Evolutionary conservation across 805 yeast genomes (phyloP).

Genomic region (Lipomyces sp.): DNA sequence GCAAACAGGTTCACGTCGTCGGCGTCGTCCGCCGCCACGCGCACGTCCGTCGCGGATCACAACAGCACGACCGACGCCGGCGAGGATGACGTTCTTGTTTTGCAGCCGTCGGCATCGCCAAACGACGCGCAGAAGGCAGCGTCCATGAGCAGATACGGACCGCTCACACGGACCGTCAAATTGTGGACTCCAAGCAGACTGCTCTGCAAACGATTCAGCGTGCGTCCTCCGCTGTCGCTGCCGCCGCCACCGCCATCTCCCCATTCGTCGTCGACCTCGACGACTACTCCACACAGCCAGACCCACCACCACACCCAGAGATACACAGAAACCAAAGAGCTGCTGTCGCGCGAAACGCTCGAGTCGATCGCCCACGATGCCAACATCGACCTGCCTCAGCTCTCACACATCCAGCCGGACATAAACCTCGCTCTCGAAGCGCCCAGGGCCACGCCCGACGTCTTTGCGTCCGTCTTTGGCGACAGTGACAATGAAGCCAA

Average conservation of each 20-base stretch:
- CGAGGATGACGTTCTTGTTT: constrained; percentile 1
- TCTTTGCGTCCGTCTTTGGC: constrained; percentile 32
- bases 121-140: constrained; percentile 28
- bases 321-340: neutral
- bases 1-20: constrained; percentile 31
- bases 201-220: constrained; percentile 33
- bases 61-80: constrained; percentile 1
- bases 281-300: neutral
- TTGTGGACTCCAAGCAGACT: constrained; percentile 30
- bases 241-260: neutral
- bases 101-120: neutral
- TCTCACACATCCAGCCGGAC: constrained; percentile 18
- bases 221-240: constrained; percentile 15
- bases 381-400: neutral
- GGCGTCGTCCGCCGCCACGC: constrained; percentile 5
- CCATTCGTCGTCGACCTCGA: neutral
- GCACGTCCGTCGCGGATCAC: neutral
- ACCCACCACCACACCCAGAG: too few relatives aligned
- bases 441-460: constrained; percentile 28
- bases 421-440: constrained; percentile 26
- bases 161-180: constrained; percentile 25
- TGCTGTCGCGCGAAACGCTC: neutral
- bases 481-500: constrained; percentile 11
- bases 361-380: neutral
- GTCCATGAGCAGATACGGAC: constrained; percentile 29